phyloP scores from a whole-genome alignment of 2,329 filamentous ascomycete species.

The Aspergillus aculeatinus region DNA sequence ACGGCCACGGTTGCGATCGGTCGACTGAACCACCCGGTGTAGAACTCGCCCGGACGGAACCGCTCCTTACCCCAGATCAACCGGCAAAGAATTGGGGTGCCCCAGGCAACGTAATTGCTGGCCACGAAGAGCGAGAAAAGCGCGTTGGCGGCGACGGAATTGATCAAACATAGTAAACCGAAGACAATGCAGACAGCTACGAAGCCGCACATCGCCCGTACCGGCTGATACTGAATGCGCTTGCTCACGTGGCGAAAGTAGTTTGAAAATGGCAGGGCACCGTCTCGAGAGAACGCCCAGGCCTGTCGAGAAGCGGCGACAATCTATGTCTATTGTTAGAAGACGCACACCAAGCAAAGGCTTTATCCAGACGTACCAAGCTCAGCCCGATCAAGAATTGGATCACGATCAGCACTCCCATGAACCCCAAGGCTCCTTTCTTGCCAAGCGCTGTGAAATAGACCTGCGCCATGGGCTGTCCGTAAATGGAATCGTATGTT shows the following conservation, averaged over 20 bases:
- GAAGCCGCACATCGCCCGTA: conserved; percentile 57
- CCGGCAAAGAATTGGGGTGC: conserved; percentile 58
- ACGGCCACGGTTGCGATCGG: conserved; percentile 56
- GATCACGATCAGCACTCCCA: conserved; percentile 59
- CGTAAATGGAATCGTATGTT: conserved; percentile 52
- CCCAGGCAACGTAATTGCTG: conserved; percentile 62
- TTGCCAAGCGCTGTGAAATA: conserved; percentile 63
- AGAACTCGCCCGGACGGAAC: conserved; percentile 60
- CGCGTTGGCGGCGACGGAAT: conserved; percentile 56
- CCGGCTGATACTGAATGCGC: conserved; percentile 57
- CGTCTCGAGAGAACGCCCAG: conserved; percentile 65
- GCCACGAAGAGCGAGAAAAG: conserved; percentile 58
- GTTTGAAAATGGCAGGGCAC: conserved; percentile 59
- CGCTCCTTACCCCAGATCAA: conserved; percentile 58
- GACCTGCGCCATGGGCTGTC: conserved; percentile 60
- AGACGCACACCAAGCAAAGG: not conserved
- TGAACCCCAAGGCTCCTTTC: conserved; percentile 57
- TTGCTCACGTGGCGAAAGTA: conserved; percentile 59
- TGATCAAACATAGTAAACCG: conserved; percentile 60
- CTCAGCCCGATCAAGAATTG: conserved; percentile 64
- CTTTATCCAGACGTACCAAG: conserved; percentile 34
- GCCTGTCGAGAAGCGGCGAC: conserved; percentile 60
- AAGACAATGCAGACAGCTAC: conserved; percentile 53
- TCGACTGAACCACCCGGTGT: conserved; percentile 55
- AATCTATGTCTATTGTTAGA: conserved; percentile 31